Evolutionary conservation across 495 filamentous ascomycete species (phyloP), one percentile per base, ranked within the genome.

Genomic region (Elasticomyces elasticus): DNA sequence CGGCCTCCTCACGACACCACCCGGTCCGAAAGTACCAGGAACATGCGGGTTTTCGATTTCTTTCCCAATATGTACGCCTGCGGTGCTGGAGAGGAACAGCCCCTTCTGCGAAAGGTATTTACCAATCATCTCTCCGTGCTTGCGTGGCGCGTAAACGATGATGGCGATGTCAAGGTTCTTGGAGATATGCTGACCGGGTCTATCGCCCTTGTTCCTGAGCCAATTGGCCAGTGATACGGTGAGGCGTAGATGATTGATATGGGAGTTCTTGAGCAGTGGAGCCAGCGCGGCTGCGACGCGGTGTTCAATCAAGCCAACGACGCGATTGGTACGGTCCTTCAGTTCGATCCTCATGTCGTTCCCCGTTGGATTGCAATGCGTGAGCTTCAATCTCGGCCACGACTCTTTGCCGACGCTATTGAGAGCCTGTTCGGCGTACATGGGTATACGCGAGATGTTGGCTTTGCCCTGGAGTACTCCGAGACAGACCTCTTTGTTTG

Each of bases 61-160:
- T 19, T 49, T 51, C 17, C 51, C 44, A 17, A 50, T 19, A 11
- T 23, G 11, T 9, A 58, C 15, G 38, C 56, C 54, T 5, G 47
- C 43, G 2, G 63, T 65, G 25, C 51, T 52, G 12, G 75, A 71
- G 2, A 95, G 74, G 70, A 75, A 82, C 5, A 94, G 60, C 53
- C 82, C 78, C 55, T 75, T 75, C 48, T 80, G 77, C 12, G 74
- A 74, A 0, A 96, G 73, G 51, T 76, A 77, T 42, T 69, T 78
- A 1, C 86, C 92, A 37, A 95, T 74, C 5, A 70, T 59, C 2
- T 65, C 64, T 19, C 78, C 82, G 50, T 75, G 75, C 57, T 81
- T 83, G 13, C 81, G 73, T n/a, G 84, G 81, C 0, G 87, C 89
- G 62, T 94, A 95, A 1, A 97, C 60, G 62, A 85, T 85, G 49